Base-by-base conservation (phyloP, 306 rosid species). In the Mimosa pudica region DNA sequence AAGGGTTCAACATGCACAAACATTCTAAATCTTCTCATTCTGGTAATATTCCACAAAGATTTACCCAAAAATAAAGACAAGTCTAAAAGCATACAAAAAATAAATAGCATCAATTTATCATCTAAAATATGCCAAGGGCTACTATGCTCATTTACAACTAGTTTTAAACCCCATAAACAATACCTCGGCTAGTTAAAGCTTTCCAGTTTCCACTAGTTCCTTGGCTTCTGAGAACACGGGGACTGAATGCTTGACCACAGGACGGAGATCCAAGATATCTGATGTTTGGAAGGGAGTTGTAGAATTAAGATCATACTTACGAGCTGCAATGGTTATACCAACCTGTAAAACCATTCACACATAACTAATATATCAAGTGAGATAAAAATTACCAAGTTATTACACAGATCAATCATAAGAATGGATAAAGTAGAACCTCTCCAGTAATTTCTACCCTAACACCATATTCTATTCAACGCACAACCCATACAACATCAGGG, bases 161-260 rank as follows among this genome's bases (percentile, higher is more conserved):
- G 49, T 11, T 24, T 62, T 2, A 70, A 30, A 44, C 49, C 47
- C 36, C 70, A 79, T 52, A 79, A 54, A 77, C 66, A 52, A 78
- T 61, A 96, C 99, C 99, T 96, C 99, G 55, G 99, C 98, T 87
- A 96, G 83, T 82, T 93, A 94, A 80, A 91, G 87, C 84, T 96
- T 96, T 65, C 99, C 99, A 2, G 98, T 91, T 89, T 96, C 99
- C 76, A 96, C 90, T 62, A 96, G 97, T 42, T 96, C 97, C 88
- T 96, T 96, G 73, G 99, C 99, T 90, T 96, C 99, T 63, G 94
- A 90, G 84, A 98, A 88, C 38, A 90, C 54, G 63, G 99, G 99
- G 84, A 95, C 92, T 20, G 98, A 93, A 87, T 96, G 97, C 87
- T 96, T 96, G 79, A 96, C 91, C 49, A 96, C 98, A 4, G 99